Evolutionary conservation across 495 filamentous ascomycete species (phyloP), one percentile per base, ranked within the genome.

Genomic region (Hamigera avellanea): DNA sequence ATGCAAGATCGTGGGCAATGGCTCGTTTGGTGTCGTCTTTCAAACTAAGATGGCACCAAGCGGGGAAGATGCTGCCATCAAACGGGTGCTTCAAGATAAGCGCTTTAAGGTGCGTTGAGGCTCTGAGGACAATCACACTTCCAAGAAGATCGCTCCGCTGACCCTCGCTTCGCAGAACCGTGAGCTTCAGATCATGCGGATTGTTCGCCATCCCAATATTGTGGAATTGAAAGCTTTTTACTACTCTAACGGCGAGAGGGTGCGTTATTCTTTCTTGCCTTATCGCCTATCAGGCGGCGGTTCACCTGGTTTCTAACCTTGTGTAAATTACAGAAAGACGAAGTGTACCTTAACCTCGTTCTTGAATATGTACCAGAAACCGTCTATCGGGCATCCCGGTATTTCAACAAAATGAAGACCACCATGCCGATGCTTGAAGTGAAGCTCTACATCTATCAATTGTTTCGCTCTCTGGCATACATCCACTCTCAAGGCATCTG

Each of bases 381-480:
- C 0, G 93, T 99, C 25, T 99, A 96, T 59, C 77, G 93, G 40
- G 93, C 91, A n/a, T 96, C 91, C 29, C 75, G 91, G 33, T 95
- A 94, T 64, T 99, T 96, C 73, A 95, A 93, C 70, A 99, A 96
- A 69, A 76, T 96, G 76, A 99, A 99, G 75, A 94, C 91, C 5
- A 95, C 93, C 12, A 99, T 99, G 91, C 91, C 91, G 16, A 95
- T 86, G 57, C 73, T 99, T 35, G 91, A 96, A 58, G 86, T 96
- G 52, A 99, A 99, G 65, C 80, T 99, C 33, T 99, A 95, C 69
- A 96, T 95, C 57, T 99, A 99, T 62, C 91, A 99, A 66, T 80
- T 99, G 19, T 99, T 99, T 73, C 80, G 91, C 41, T 94, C 91
- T 26, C 73, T 99, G 43, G 91, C 91, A 35, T 99, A 96, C 62